Percentiles rank a stretch among this genome's conserved stretches.
phyloP scores from a whole-genome alignment of 169 alveolate genomes.

The Eimeria acervulina region DNA sequence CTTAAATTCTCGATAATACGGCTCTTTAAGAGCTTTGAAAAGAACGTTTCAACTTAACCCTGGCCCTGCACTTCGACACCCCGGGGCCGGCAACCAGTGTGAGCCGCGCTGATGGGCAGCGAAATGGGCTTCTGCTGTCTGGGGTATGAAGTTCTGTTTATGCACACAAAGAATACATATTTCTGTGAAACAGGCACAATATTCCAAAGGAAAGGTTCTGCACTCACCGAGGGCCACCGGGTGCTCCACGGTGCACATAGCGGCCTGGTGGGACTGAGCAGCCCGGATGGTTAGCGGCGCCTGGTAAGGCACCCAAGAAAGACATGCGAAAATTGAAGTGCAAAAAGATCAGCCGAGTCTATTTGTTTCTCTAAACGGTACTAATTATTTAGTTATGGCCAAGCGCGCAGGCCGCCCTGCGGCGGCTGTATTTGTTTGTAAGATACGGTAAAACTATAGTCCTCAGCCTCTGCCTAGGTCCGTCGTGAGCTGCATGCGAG shows the following conservation, averaged over 20 bases:
- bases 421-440: neutral
- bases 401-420: neutral
- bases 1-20: neutral
- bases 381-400: neutral
- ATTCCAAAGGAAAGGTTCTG: conserved; percentile 5
- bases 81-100: conserved; percentile 59
- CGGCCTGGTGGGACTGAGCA: conserved; percentile 81
- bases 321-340: neutral
- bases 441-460: neutral
- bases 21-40: neutral
- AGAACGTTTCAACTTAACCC: conserved; percentile 31
- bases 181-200: conserved; percentile 5
- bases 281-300: conserved; percentile 12
- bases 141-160: neutral
- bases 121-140: neutral
- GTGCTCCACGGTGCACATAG: conserved; percentile 74
- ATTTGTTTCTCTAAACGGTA: neutral
- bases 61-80: conserved; percentile 65
- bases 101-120: conserved; percentile 36
- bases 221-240: conserved; percentile 49
- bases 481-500: neutral
- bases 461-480: neutral
- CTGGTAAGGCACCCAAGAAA: neutral
- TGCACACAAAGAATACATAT: neutral
- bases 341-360: neutral